Evolutionary conservation across 768 basidiomycete species (phyloP), one percentile per base, ranked within the genome.

Genomic region (Ramaria rubella): DNA sequence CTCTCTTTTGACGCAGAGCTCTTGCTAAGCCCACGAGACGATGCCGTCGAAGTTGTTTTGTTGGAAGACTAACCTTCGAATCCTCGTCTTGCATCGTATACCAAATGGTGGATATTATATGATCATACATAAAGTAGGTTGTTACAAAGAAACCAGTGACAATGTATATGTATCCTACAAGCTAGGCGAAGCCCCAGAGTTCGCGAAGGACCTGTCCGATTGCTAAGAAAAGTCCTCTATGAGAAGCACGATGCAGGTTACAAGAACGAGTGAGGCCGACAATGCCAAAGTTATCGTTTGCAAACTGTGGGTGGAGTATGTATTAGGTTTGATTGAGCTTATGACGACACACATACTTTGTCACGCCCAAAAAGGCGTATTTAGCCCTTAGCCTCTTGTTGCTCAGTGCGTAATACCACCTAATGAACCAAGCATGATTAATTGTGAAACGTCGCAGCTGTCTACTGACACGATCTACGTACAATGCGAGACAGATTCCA

Each of bases 401-500:
- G 21, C 33, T 49, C n/a, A 56, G 2, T 21, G 31, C 26, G 19
- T 56, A 49, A 45, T 56, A 56, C 33, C 55, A 56, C 15, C 55
- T 56, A 51, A 5, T 2, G 14, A 17, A 42, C 12, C 2, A 26
- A 12, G 17, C 4, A 46, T 21, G 4, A 17, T 23, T 8, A 40
- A 12, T 34, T 54, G 9, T 31, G 36, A 56, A 17, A 45, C 8
- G 21, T 44, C 23, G 51, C 12, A n/a, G n/a, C n/a, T n/a, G n/a
- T 23, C 34, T 33, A 8, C 2, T 24, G 53, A 42, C n/a, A 55
- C 27, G 2, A 45, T 30, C n/a, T 21, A 54, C 55, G 55, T 33
- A 56, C 55, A 56, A 29, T 24, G 44, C 44, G 11, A 56, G 55
- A 34, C 55, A 56, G n/a, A 56, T 48, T 26, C 43, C 55, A 17